Conservation (phyloP, 805 yeast species). For the Starmerella cellae region DNA sequence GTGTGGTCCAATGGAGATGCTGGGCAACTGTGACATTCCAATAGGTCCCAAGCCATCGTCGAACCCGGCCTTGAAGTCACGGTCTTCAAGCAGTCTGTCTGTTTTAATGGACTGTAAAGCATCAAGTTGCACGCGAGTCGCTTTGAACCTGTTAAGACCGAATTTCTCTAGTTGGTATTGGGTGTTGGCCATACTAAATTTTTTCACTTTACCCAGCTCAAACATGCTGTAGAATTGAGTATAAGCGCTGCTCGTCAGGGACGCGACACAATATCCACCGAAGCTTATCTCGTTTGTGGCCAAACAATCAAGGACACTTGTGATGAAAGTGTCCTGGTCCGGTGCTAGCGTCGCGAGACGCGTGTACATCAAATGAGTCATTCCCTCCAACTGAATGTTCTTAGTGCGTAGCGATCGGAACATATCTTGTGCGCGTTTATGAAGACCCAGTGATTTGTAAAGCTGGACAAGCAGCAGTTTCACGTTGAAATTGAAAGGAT, state of each 20-base stretch:
- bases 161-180: constrained; percentile 24
- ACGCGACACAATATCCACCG: constrained; percentile 35
- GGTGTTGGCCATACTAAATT: constrained; percentile 36
- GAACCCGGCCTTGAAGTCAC: constrained; percentile 38
- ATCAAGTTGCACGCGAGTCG: constrained; percentile 12
- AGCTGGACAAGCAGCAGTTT: constrained; percentile 58
- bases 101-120: constrained; percentile 10
- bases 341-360: constrained; percentile 40
- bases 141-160: constrained; percentile 17
- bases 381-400: constrained; percentile 62
- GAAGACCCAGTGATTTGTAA: constrained; percentile 46
- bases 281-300: constrained; percentile 38
- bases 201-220: constrained; percentile 42
- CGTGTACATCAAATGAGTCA: constrained; percentile 38
- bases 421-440: constrained; percentile 37
- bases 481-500: constrained; percentile 60
- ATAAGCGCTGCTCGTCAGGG: constrained; percentile 47
- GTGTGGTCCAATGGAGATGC: constrained; percentile 7
- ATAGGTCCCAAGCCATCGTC: background rate
- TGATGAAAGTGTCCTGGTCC: constrained; percentile 8
- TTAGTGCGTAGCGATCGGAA: constrained; percentile 50
- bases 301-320: background rate
- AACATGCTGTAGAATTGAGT: constrained; percentile 57
- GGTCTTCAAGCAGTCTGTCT: constrained; percentile 35
- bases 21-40: background rate